These are phyloP conservation scores for Diaporthe eres DNA, from an alignment of 2,329 filamentous ascomycete genomes.

Conservation along the genomic window DNA sequence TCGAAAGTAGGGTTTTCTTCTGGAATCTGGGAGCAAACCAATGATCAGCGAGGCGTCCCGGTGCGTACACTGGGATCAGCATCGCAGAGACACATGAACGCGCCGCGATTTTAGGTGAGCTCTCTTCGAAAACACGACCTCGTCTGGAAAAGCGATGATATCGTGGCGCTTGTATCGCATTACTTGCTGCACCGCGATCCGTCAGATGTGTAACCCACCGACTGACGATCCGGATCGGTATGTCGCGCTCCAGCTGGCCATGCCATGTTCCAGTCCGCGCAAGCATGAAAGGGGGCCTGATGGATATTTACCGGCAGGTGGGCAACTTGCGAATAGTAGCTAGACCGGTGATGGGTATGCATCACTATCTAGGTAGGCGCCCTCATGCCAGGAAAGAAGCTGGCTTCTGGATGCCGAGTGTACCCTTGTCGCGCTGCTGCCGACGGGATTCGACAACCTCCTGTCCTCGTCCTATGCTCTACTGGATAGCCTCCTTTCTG, in stretches of 20 bases:
- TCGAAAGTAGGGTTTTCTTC: background rate
- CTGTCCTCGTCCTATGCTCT: background rate
- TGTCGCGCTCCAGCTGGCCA: background rate
- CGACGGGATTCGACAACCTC: background rate
- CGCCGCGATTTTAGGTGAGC: too few species aligned
- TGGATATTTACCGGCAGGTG: background rate
- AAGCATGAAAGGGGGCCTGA: background rate
- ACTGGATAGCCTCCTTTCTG: background rate
- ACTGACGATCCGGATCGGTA: conserved; percentile 11
- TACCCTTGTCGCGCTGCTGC: background rate
- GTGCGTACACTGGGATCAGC: background rate
- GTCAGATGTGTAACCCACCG: background rate
- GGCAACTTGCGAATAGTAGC: background rate
- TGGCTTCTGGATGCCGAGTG: background rate
- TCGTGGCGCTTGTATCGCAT: background rate
- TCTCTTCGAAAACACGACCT: background rate
- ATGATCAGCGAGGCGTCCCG: background rate
- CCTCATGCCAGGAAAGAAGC: background rate
- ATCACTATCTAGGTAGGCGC: background rate
- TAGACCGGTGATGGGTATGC: background rate
- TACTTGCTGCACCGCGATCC: conserved; percentile 1
- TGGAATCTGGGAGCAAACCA: background rate
- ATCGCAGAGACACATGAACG: background rate
- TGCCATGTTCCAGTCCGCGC: conserved; percentile 13
- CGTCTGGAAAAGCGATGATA: background rate